These are phyloP conservation scores for Neurospora crassa DNA, from an alignment of 2,329 filamentous ascomycete species.

Conservation along the genomic window DNA sequence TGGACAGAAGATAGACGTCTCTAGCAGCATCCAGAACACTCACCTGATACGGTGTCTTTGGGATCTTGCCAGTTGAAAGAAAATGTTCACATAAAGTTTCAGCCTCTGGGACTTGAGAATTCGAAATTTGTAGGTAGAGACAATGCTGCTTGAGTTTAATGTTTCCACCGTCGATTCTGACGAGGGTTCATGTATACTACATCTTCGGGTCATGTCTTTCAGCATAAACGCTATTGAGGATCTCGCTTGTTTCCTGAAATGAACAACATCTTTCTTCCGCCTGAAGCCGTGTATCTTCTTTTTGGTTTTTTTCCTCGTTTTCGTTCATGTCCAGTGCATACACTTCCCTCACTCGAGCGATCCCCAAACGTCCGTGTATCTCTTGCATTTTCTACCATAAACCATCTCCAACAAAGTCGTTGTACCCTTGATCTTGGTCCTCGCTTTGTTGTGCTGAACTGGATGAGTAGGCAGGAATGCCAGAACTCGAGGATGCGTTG, in stretches of 20 bases:
- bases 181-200: neutral
- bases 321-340: neutral
- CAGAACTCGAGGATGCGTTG: neutral
- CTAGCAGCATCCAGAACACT: no score
- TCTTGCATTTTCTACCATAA: neutral
- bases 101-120: neutral
- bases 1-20: no score
- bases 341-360: neutral
- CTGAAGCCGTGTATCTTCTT: neutral
- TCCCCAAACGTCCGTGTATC: no score
- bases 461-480: neutral
- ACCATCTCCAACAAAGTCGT: neutral
- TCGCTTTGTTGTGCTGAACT: neutral
- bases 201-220: neutral
- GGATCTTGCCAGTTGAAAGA: no score
- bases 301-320: neutral
- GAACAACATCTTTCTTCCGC: neutral
- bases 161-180: neutral
- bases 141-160: neutral
- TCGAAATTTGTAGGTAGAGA: neutral
- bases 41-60: no score
- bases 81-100: no score
- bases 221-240: neutral
- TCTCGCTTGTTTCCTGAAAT: neutral
- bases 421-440: neutral